Evolutionary conservation across 2,329 filamentous ascomycete species (phyloP), one percentile per base, ranked within the genome.

Genomic region (Arachnomyces sp.): DNA sequence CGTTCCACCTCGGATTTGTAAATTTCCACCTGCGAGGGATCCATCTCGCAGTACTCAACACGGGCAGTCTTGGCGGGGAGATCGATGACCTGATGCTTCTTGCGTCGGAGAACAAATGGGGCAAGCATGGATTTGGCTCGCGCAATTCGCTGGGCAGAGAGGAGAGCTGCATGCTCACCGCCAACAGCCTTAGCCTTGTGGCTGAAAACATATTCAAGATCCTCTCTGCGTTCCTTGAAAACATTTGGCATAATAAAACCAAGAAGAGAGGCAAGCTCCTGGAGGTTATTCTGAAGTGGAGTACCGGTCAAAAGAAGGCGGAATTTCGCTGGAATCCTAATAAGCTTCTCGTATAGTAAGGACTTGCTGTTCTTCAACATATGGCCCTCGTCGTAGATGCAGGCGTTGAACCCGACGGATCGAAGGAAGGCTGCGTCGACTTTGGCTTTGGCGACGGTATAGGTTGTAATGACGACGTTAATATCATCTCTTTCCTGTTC

Each of bases 301-400:
- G 92, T 98, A 31, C 92, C 92, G 18, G 82, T 86, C 17, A 98
- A 74, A 3, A 98, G 72, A 37, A 98, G 75, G 46, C 88, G 81
- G 73, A 92, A 95, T n/a, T 77, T 68, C 0, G 87, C 81, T 0
- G 75, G 76, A 39, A 98, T 88, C 28, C 77, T 74, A 54, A 84
- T 79, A 38, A 96, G 71, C 44, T 84, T 81, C 53, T 79, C 76
- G 61, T 95, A 95, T 4, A 86, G 74, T 39, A 84, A 79, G 0
- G 89, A 93, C 34, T 81, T 79, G 2, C 82, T 81, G 57, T 94
- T 96, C 66, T 94, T 94, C 59, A 98, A 69, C 55, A 86, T 81
- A 63, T 98, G 92, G 0, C 90, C 92, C 64, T 98, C 92, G 56
- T 98, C 92, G 54, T 88, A 98, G 8, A 98, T 81, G 51, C 76